Percentiles rank a stretch among this genome's conserved stretches.
These are phyloP conservation scores for Aspergillus unguis DNA, from an alignment of 2,329 filamentous ascomycete species.

Conservation along the genomic window DNA sequence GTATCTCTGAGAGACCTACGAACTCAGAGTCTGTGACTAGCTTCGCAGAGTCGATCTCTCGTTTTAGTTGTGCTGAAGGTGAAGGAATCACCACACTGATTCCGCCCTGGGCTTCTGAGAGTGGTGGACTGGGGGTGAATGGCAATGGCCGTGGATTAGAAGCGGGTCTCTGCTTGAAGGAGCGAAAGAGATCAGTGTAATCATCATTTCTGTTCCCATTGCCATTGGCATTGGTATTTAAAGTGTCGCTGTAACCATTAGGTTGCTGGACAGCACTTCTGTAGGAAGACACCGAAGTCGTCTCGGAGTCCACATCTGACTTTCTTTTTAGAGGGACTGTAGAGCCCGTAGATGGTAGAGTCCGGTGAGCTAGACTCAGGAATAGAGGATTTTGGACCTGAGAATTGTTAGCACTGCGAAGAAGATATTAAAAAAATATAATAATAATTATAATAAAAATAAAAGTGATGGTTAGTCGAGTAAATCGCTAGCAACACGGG, in stretches of 20 bases:
- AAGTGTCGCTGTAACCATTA: background rate
- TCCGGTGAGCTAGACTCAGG: slow-evolving; percentile 1
- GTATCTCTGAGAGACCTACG: slow-evolving; percentile 19
- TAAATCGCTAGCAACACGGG: no score
- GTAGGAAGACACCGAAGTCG: background rate
- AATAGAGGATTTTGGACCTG: slow-evolving; percentile 4
- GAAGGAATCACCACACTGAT: slow-evolving; percentile 26
- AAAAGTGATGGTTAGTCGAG: background rate
- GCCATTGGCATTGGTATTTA: background rate
- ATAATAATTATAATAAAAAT: background rate
- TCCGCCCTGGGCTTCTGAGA: background rate
- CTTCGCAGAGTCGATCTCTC: slow-evolving; percentile 14
- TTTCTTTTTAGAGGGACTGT: slow-evolving; percentile 19
- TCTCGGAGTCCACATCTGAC: slow-evolving; percentile 7
- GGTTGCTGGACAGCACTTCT: background rate
- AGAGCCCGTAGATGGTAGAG: background rate
- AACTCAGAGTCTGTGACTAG: slow-evolving; percentile 5
- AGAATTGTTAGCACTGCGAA: slow-evolving; percentile 1
- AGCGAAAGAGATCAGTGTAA: background rate
- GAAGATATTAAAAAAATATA: background rate
- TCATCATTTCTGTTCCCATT: background rate
- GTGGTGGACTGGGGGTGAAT: slow-evolving; percentile 9
- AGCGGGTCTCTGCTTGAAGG: background rate
- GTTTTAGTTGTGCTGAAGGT: slow-evolving; percentile 19
- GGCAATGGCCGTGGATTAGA: background rate